Evolutionary conservation across 2,329 filamentous ascomycete genomes (phyloP).

Genomic region (Aulographum hederae): DNA sequence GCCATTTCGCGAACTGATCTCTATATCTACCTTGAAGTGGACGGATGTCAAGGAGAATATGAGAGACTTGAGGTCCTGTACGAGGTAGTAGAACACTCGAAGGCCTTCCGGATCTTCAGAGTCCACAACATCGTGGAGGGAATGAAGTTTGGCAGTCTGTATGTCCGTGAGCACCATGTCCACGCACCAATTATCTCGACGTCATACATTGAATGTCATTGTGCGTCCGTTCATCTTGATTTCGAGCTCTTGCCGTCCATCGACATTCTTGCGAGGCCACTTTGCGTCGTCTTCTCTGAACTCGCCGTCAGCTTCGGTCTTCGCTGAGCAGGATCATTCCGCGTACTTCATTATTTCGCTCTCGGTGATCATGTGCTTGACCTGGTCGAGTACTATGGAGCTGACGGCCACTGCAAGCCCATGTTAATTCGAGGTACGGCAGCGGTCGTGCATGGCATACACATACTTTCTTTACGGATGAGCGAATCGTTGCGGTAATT

Average conservation of each 20-base stretch:
- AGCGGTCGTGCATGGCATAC: background rate
- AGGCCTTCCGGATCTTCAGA: constrained; percentile 91
- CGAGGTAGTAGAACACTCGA: constrained; percentile 94
- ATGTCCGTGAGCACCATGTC: background rate
- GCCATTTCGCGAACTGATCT: background rate
- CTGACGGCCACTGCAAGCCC: constrained; percentile 71
- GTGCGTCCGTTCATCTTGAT: constrained; percentile 88
- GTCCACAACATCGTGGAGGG: constrained; percentile 88
- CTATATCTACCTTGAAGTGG: constrained; percentile 64
- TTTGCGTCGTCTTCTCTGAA: constrained; percentile 88
- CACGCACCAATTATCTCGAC: background rate
- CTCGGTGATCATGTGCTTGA: constrained; percentile 91
- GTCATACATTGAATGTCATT: constrained; percentile 81
- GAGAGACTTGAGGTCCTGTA: constrained; percentile 89
- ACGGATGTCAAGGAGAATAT: constrained; percentile 92
- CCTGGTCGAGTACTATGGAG: constrained; percentile 74
- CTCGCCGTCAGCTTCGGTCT: constrained; percentile 7
- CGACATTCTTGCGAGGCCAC: constrained; percentile 99
- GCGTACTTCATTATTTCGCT: constrained; percentile 91
- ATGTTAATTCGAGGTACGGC: constrained; percentile 1
- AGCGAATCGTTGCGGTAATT: constrained; percentile 98
- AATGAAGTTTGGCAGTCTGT: constrained; percentile 95
- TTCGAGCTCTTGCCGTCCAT: constrained; percentile 89
- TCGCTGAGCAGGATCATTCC: background rate
- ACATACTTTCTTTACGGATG: constrained; percentile 96